These are phyloP conservation scores for Alopecurus myosuroides DNA, from an alignment of 176 grass and related monocot genomes.

Conservation along the genomic window DNA sequence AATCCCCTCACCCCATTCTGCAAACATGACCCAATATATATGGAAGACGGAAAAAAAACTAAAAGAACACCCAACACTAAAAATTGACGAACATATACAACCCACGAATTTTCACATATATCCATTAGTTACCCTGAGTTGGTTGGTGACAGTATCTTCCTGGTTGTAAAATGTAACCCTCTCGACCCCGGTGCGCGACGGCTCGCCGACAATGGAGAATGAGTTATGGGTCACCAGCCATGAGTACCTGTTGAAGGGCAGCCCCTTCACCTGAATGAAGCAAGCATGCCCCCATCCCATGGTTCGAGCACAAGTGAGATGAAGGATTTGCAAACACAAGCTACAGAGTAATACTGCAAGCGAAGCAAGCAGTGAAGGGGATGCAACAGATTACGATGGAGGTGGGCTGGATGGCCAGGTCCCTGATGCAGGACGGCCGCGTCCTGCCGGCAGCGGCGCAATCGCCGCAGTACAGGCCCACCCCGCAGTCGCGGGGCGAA, in stretches of 20 bases:
- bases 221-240: constrained; percentile 99
- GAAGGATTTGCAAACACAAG: background rate
- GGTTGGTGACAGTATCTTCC: constrained; percentile 92
- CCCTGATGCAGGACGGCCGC: constrained; percentile 60
- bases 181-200: constrained; percentile 70
- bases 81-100: background rate
- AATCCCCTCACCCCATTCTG: constrained; percentile 89
- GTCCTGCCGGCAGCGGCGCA: constrained; percentile 65
- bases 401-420: constrained; percentile 74
- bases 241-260: constrained; percentile 86
- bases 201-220: constrained; percentile 89
- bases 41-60: too few species aligned
- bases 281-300: background rate
- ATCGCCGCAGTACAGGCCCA: constrained; percentile 75
- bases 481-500: constrained; percentile 56
- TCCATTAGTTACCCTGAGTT: constrained; percentile 54
- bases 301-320: background rate
- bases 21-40: constrained; percentile 4
- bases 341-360: background rate
- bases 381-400: constrained; percentile 44
- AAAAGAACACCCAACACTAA: background rate
- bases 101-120: background rate
- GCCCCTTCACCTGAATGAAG: constrained; percentile 55
- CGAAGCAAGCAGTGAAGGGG: background rate
- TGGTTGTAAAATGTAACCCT: constrained; percentile 97